Conservation (phyloP, 2,329 filamentous ascomycete species). For the Paramyrothecium sp. region DNA sequence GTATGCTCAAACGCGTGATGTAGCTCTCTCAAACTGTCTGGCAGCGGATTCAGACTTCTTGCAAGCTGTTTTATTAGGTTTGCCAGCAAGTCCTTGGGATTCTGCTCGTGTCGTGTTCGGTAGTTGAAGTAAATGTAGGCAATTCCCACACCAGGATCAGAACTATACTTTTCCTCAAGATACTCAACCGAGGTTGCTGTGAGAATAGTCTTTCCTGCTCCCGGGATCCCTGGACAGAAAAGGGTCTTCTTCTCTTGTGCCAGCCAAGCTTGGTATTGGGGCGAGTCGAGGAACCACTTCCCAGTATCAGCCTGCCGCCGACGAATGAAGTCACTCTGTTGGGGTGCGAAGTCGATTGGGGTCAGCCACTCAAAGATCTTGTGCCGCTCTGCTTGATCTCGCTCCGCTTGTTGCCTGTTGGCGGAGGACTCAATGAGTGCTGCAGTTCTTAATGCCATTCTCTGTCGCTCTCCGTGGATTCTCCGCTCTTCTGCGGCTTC, state of each 20-base stretch:
- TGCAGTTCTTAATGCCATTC: too few species aligned
- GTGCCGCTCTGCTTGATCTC: too few species aligned
- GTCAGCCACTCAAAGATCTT: background rate
- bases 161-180: background rate
- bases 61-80: background rate
- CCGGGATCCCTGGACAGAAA: background rate
- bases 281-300: background rate
- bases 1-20: too few species aligned
- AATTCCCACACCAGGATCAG: background rate
- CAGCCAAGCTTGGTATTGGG: background rate
- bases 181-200: background rate
- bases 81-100: background rate
- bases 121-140: background rate
- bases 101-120: background rate
- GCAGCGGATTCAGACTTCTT: background rate
- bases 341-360: background rate
- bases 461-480: too few species aligned
- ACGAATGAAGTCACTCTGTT: background rate
- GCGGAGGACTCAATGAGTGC: too few species aligned
- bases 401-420: too few species aligned
- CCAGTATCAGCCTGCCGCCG: background rate
- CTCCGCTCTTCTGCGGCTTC: too few species aligned
- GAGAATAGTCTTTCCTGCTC: background rate
- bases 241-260: background rate
- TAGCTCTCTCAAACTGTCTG: background rate